Evolutionary conservation across 2,329 filamentous ascomycete genomes (phyloP), one percentile per base, ranked within the genome.

Genomic region (Exophiala lecanii-corni): DNA sequence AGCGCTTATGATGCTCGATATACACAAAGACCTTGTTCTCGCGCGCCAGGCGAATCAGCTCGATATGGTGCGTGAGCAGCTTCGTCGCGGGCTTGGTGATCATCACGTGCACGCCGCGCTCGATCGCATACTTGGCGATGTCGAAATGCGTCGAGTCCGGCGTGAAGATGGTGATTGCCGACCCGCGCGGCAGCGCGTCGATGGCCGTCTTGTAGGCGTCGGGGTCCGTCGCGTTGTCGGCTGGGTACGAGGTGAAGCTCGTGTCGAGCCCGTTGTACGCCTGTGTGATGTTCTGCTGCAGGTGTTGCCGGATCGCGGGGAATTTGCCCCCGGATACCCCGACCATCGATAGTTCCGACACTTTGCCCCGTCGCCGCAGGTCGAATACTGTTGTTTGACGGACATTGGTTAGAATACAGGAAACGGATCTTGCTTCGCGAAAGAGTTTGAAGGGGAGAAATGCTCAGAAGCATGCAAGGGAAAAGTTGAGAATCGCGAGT

Each of bases 1-100:
- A 96, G 45, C 91, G 87, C 74, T 96, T 96, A 77, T 96, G 89
- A 70, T 96, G 89, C 74, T 96, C 89, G 57, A 96, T 75, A 70
- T 87, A 95, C 53, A 95, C 88, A 62, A 89, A 91, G 45, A 96
- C 89, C 53, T 81, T 81, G 63, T 86, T 71, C 61, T 85, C 81
- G 52, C 76, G 74, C 4, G 86, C 81, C 17, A 81, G 85, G 38
- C 76, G 76, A 43, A 94, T 73, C 12, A 96, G 80, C 23, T 80
- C 69, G 52, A 86, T 78, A 68, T 96, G 89, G 65, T 95, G 80
- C 32, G 75, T 74, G 2, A 96, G 80, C 4, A 80, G 78, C 70
- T 95, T 91, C 50, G 92, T 88, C 18, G 89, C 89, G 9, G 89
- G 89, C 70, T 96, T 96, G 57, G 89, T 96, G 69, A 96, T 81